These are phyloP conservation scores for Endothia cerciana DNA, from an alignment of 2,329 filamentous ascomycete species.

Conservation along the genomic window DNA sequence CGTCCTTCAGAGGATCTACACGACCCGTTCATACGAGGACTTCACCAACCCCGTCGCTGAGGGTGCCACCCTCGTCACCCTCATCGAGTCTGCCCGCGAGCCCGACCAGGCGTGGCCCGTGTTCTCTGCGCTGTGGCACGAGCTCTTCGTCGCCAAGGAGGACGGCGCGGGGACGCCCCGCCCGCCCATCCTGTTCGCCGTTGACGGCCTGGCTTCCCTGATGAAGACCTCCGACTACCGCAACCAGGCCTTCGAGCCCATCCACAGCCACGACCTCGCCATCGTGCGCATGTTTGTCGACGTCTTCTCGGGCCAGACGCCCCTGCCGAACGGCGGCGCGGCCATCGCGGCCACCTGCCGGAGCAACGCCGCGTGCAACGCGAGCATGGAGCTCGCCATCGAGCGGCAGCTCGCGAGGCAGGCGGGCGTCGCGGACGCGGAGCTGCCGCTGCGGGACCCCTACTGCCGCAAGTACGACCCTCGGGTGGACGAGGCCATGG, in stretches of 20 bases:
- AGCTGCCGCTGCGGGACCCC: constrained; percentile 48
- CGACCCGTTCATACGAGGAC: constrained; percentile 49
- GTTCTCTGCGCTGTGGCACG: constrained; percentile 79
- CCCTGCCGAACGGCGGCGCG: constrained; percentile 74
- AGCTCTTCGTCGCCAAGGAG: constrained; percentile 56
- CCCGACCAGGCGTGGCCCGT: constrained; percentile 78
- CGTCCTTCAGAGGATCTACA: constrained; percentile 59
- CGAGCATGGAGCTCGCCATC: constrained; percentile 71
- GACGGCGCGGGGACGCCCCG: constrained; percentile 48
- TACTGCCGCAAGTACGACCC: constrained; percentile 61
- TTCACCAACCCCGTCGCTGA: constrained; percentile 56
- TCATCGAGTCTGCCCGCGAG: constrained; percentile 74
- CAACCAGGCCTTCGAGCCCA: constrained; percentile 67
- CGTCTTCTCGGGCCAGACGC: constrained; percentile 64
- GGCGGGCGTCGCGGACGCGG: constrained; percentile 35
- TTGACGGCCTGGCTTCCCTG: constrained; percentile 81
- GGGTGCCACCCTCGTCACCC: constrained; percentile 66
- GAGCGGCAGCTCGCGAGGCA: constrained; percentile 55
- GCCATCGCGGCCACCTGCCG: constrained; percentile 75
- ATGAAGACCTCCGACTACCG: constrained; percentile 81
- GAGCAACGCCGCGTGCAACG: constrained; percentile 68
- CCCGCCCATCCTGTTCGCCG: constrained; percentile 68
- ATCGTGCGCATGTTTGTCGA: constrained; percentile 77
- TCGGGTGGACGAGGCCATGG: constrained; percentile 57
- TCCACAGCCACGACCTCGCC: constrained; percentile 85